Evolutionary conservation across 352 stramenopile genomes (phyloP), one percentile per base, ranked within the genome.

Genomic region (Phytophthora idaei): DNA sequence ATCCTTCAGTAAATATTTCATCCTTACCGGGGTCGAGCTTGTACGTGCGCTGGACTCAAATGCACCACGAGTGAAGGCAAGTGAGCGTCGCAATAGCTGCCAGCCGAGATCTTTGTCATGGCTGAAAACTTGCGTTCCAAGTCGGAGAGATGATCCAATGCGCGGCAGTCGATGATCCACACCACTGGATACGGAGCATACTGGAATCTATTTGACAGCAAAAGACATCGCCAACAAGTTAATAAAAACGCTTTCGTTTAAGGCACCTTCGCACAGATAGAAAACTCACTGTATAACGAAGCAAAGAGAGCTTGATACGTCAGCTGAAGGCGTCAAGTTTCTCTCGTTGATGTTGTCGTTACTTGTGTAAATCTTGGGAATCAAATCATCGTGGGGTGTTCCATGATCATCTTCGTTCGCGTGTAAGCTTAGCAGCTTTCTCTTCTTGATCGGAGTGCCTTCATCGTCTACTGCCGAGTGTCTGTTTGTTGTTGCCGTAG

Each of bases 121-220:
- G 28, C 11, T 51, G 52, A 51, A 32, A 77, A 88, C 10, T 53
- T 60, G 3, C 5, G 27, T 10, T 53, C 36, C 15, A 89, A 71
- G 2, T 62, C 59, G 3, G 62, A 15, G n/a, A 90, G 53, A 48
- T 84, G 57, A 6, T 67, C 29, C 2, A 10, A 7, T 9, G 70
- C 57, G 25, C 55, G 69, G 39, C 76, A 87, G 48, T 92, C 83
- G 37, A 92, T 69, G 55, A 92, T 66, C 83, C 83, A 92, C 45
- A 82, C 78, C 12, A 81, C 61, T 46, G 76, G 67, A 55, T 78
- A 70, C 2, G 80, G 67, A 4, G 17, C 10, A 34, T 75, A 71
- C 28, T 71, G 67, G 29, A 75, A 71, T 28, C 67, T 64, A 52
- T 41, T 44, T 14, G 11, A 37, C 10, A 28, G 14, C 29, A 25